These are phyloP conservation scores for Tricholoma saponaceum DNA, from an alignment of 768 basidiomycete species.

Conservation along the genomic window DNA sequence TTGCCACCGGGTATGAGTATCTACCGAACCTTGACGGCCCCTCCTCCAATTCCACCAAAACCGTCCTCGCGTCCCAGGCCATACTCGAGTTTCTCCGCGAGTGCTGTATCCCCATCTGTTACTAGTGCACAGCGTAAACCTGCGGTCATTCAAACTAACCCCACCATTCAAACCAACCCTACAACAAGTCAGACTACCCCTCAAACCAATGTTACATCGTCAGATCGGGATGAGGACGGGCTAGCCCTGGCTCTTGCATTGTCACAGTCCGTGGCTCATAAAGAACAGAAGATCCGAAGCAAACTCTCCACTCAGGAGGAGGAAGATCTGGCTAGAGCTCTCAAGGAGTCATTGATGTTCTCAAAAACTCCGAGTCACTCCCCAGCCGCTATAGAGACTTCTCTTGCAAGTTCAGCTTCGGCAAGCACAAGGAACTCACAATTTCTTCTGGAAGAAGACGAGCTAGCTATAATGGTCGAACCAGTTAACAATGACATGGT, in stretches of 20 bases:
- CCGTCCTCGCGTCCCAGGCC: slow-evolving; percentile 14
- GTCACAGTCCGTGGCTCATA: slow-evolving; percentile 42
- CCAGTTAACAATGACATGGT: not conserved
- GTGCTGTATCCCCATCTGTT: not conserved
- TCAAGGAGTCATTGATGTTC: slow-evolving; percentile 46
- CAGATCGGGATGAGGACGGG: slow-evolving; percentile 34
- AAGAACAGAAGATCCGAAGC: slow-evolving; percentile 27
- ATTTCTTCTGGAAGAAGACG: not conserved
- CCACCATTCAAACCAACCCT: not conserved
- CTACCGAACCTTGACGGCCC: slow-evolving; percentile 14
- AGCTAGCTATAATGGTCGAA: not conserved
- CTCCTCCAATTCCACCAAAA: slow-evolving; percentile 39
- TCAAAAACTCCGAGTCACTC: not conserved
- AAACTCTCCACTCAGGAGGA: slow-evolving; percentile 49
- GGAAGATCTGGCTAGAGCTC: slow-evolving; percentile 59
- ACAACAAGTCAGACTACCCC: not conserved
- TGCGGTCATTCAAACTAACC: too few species aligned
- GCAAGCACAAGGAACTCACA: not conserved
- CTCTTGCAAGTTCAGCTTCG: slow-evolving; percentile 19
- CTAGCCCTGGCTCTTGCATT: slow-evolving; percentile 44
- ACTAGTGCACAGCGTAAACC: not conserved
- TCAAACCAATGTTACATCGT: slow-evolving; percentile 5
- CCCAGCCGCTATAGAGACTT: slow-evolving; percentile 5
- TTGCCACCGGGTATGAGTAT: slow-evolving; percentile 17
- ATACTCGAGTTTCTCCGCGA: not conserved